These are phyloP conservation scores for Spirogloea muscicola DNA, from an alignment of 139 green algal species.

Conservation along the genomic window DNA sequence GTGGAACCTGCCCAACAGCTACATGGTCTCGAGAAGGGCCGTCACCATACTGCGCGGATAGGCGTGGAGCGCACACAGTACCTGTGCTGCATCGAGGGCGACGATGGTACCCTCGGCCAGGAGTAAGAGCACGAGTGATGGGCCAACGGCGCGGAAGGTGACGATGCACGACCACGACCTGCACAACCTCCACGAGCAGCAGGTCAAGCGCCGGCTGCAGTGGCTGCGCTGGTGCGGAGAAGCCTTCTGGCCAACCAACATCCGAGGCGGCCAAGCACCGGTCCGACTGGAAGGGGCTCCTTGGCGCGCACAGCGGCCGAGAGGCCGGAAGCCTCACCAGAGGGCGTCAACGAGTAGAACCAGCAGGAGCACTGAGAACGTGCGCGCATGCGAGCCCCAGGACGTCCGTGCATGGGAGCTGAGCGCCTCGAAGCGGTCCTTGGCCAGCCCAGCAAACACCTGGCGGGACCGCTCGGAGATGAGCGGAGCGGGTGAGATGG, in stretches of 20 bases:
- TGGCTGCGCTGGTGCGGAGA: not conserved
- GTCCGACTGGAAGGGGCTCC: not conserved
- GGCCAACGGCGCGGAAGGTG: not conserved
- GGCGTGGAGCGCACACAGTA: too few relatives aligned
- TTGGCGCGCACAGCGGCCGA: too few relatives aligned
- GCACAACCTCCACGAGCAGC: not conserved
- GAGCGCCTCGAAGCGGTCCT: conserved; percentile 10
- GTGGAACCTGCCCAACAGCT: too few relatives aligned
- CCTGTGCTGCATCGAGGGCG: too few relatives aligned
- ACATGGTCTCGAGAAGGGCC: too few relatives aligned
- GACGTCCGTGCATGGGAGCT: not conserved
- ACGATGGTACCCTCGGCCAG: not conserved
- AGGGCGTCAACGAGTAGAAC: conserved; percentile 5
- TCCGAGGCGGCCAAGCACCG: not conserved
- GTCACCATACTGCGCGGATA: too few relatives aligned
- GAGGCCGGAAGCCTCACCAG: too few relatives aligned
- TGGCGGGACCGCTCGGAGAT: not conserved
- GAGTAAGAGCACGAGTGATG: not conserved
- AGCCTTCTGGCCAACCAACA: too few relatives aligned
- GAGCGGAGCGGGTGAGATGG: not conserved
- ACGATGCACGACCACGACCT: not conserved
- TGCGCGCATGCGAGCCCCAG: conserved; percentile 1
- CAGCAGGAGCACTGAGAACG: conserved; percentile 7
- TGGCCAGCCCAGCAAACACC: conserved; percentile 17
- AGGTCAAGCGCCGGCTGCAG: not conserved